Conservation (phyloP, 1,284 basidiomycete species). For the Coriolopsis trogii region DNA sequence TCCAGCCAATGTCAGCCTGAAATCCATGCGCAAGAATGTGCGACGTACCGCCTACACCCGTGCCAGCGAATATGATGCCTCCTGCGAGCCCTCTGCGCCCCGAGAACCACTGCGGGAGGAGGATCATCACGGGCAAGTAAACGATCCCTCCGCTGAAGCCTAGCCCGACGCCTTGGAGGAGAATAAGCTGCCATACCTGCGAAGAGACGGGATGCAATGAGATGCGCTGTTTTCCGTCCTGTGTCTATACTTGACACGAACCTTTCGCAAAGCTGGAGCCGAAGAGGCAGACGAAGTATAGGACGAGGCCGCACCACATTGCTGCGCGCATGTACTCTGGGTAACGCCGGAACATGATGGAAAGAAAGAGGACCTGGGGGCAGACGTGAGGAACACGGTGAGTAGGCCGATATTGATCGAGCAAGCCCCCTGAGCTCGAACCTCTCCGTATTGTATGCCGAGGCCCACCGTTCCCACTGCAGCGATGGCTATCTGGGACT, state of each 20-base stretch:
- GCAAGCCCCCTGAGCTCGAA: not conserved
- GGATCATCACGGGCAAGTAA: constrained; percentile 28
- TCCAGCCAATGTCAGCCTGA: not conserved
- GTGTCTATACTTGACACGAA: too few relatives aligned
- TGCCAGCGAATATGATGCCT: constrained; percentile 34
- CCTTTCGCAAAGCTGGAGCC: constrained; percentile 31
- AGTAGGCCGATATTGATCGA: not conserved
- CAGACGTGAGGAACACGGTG: not conserved
- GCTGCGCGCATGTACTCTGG: constrained; percentile 27
- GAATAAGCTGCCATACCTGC: constrained; percentile 32
- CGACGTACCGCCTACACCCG: constrained; percentile 30
- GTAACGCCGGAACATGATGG: constrained; percentile 28
- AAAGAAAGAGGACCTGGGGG: constrained; percentile 25
- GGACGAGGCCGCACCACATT: constrained; percentile 27
- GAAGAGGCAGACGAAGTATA: constrained; percentile 26
- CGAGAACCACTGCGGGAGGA: constrained; percentile 29
- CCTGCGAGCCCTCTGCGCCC: constrained; percentile 31
- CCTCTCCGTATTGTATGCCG: constrained; percentile 28
- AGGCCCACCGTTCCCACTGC: constrained; percentile 28
- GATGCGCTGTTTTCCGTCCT: too few relatives aligned
- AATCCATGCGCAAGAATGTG: not conserved
- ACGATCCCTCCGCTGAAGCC: constrained; percentile 30
- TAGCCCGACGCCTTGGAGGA: constrained; percentile 31
- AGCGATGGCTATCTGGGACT: constrained; percentile 23
- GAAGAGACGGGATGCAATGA: not conserved